phyloP scores from a whole-genome alignment of 495 filamentous ascomycete species.

The Xylaria grammica region DNA sequence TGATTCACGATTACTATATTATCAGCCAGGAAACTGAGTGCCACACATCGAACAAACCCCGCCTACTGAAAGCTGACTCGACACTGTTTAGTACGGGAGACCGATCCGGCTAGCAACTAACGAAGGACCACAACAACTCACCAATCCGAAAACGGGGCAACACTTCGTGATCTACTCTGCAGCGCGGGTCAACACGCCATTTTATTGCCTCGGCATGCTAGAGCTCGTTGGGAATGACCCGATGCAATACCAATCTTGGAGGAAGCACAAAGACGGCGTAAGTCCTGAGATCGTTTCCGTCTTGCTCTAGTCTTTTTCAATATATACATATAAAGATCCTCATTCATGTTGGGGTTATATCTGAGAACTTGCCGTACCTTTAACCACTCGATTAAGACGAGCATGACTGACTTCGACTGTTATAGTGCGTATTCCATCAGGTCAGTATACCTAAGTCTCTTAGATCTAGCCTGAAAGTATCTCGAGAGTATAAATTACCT shows the following conservation, averaged over 20 bases:
- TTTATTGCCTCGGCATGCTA: conserved; percentile 48
- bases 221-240: conserved; percentile 53
- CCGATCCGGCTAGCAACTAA: conserved; percentile 50
- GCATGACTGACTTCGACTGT: background rate
- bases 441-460: background rate
- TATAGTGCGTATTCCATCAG: conserved; percentile 53
- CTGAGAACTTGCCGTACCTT: background rate
- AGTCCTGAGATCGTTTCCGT: background rate
- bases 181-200: conserved; percentile 49
- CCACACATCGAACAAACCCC: no score
- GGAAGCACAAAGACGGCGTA: conserved; percentile 45
- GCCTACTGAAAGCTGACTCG: conserved; percentile 12
- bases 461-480: background rate
- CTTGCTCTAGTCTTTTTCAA: no score
- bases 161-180: conserved; percentile 55
- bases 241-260: conserved; percentile 55
- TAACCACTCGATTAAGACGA: background rate
- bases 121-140: conserved; percentile 56
- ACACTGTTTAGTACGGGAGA: conserved; percentile 42
- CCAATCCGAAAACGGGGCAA: conserved; percentile 51
- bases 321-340: no score
- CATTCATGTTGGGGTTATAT: background rate
- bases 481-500: background rate
- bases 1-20: background rate
- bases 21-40: no score